Base-by-base conservation (phyloP, 2,329 filamentous ascomycete genomes). In the Golovinomyces cichoracearum region DNA sequence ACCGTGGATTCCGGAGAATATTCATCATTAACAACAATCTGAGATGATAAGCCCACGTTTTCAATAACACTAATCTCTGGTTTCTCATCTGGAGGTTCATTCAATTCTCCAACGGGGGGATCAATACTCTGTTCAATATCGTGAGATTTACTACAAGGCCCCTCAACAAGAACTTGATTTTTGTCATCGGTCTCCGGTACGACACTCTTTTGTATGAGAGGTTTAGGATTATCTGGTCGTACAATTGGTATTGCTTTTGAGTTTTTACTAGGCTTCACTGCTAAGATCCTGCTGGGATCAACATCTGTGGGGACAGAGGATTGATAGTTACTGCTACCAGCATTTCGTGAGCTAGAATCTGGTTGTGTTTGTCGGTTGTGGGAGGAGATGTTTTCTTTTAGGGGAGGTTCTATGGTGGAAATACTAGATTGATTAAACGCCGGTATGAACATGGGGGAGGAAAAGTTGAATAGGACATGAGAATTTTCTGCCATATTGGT, bases 191-290 rank as follows among this genome's bases (percentile, higher is more conserved):
- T 73, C 50, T 80, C 70, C 9, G 63, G 58, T 15, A 62, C 62
- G 19, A 65, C 59, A 48, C 58, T 58, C 27, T 60, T 62, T 25
- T 60, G 58, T 45, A 63, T 60, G 1, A 61, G 63, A 53, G 66
- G 62, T 54, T 67, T 66, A 50, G 53, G 64, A 56, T 68, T 76
- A 50, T 75, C 68, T 1, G 82, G 81, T 35, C 70, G 70, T 9
- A 88, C 64, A 53, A 93, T 92, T 0, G 85, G 81, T 49, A 93
- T 73, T 9, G 84, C 84, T 64, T 90, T 94, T 4, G 78, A 83
- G 56, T 75, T 76, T 63, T 81, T 84, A 0, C 65, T 62, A 5
- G 78, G 72, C 57, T 80, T 80, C 25, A 74, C 64, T 46, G 76
- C 70, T 21, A 83, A 76, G 13, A 71, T 68, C 27, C 69, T 62